Evolutionary conservation across 2,329 filamentous ascomycete genomes (phyloP), one percentile per base, ranked within the genome.

Genomic region (Calonectria hongkongensis): DNA sequence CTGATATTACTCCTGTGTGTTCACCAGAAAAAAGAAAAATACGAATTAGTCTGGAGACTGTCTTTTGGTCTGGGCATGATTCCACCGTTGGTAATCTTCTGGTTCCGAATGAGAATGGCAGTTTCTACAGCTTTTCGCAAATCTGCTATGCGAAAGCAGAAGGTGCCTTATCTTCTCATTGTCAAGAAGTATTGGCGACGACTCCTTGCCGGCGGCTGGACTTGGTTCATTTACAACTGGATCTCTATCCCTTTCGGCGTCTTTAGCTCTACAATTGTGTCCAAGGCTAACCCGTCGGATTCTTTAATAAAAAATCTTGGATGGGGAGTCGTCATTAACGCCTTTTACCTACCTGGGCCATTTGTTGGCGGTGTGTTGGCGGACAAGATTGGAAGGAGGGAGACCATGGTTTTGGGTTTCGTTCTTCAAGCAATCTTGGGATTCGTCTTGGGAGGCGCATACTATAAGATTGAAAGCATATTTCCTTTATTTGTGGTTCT

Each of bases 151-250:
- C 82, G 83, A 65, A 86, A 85, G 73, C 84, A 88, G 66, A 79
- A 83, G 13, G 79, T 81, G 1, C 88, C 88, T 0, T 90, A 90
- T 77, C 78, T 80, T 76, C 82, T 90, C 8, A 85, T 85, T 0
- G 48, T 88, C 21, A 87, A 85, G 73, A 83, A 84, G 45, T 88
- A 90, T 73, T 89, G 86, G 83, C 83, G 85, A 6, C 86, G 86
- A 0, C 80, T 90, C 47, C 76, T 89, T 3, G 88, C 88, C 16
- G 84, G 85, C 8, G 84, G 87, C 2, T 74, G 84, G 1, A 84
- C 86, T 9, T 90, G 88, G 88, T 90, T 90, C 77, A 79, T 85
- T 21, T 86, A 91, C 78, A 88, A 91, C 77, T 91, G 87, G 78
- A 86, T 90, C 48, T 86, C 87, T 0, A 88, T 88, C 68, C 89